Base-by-base conservation (phyloP, 208 protist species). In the Acanthamoeba castellanii region DNA sequence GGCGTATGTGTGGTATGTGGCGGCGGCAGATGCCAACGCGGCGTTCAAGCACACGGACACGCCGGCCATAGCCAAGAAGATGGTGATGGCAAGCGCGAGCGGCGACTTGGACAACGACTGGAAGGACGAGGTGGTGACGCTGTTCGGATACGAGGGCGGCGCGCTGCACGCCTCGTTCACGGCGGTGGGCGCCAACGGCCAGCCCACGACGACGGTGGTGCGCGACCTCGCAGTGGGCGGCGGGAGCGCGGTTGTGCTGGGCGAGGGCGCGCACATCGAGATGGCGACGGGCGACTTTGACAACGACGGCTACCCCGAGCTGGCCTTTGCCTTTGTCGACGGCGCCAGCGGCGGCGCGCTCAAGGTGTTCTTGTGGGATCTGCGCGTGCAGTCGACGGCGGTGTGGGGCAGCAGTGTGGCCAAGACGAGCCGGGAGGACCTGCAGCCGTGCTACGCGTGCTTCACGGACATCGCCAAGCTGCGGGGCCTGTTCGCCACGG, bases 271-370 rank as follows among this genome's bases (percentile, higher is more conserved):
- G 57, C 14, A 25, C 14, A 18, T 64, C 14, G 14, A 64, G 57
- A 18, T 64, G 57, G 20, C 57, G 57, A 18, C 20, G 57, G 20
- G 74, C 42, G 74, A 82, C 42, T 82, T 82, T 52, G 74, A 82
- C 42, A 82, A 7, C 37, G 74, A 82, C 42, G 74, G 74, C 42
- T 82, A 82, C 42, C 74, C 74, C 18, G 74, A 82, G 42, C 37
- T 82, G 32, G 74, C 45, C 20, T 82, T 82, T n/a, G 42, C 11
- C 42, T 82, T 82, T 30, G 1, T 82, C 42, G 74, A 82, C 66
- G 66, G n/a, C n/a, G n/a, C n/a, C n/a, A n/a, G 7, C 66, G 22
- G 20, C 66, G 66, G 66, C 66, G 27, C 8, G 8, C 66, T 72
- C 6, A 2, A 9, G 20, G 30, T 82, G 37, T 52, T 82, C 74